phyloP scores from a whole-genome alignment of 2,329 filamentous ascomycete genomes.

The Alternaria solani region DNA sequence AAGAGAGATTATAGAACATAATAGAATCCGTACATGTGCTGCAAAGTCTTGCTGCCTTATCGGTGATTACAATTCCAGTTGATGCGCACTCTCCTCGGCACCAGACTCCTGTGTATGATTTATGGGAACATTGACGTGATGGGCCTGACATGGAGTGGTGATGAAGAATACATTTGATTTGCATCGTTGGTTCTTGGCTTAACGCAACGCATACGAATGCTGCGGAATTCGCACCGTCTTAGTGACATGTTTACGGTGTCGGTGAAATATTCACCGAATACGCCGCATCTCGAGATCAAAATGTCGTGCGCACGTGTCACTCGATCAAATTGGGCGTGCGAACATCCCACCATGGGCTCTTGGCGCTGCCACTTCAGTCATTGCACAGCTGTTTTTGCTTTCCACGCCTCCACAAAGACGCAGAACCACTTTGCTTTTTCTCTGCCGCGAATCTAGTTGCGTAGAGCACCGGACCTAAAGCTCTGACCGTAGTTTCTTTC shows the following conservation, averaged over 20 bases:
- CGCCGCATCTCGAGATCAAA: not conserved
- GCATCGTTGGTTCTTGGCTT: not conserved
- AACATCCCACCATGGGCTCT: slow-evolving; percentile 26
- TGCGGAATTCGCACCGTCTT: not conserved
- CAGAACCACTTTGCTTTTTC: slow-evolving; percentile 8
- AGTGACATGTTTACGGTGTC: not conserved
- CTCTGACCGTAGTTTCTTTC: slow-evolving; percentile 11
- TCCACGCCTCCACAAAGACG: slow-evolving; percentile 26
- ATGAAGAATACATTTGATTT: not conserved
- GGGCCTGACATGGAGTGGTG: not conserved
- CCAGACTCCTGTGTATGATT: not conserved
- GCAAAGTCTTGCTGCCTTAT: not conserved
- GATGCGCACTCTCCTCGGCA: not conserved
- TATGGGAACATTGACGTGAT: not conserved
- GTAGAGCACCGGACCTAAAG: not conserved
- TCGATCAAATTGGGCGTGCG: slow-evolving; percentile 24
- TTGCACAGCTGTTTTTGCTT: slow-evolving; percentile 24
- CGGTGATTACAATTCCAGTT: not conserved
- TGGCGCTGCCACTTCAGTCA: slow-evolving; percentile 28
- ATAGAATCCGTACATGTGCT: not conserved
- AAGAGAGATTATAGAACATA: slow-evolving; percentile 36
- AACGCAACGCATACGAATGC: not conserved
- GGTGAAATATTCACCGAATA: not conserved
- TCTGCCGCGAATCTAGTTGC: not conserved
- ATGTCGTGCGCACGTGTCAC: slow-evolving; percentile 31